These are phyloP conservation scores for Hibiscus trionum DNA, from an alignment of 345 rosid species.

Conservation along the genomic window DNA sequence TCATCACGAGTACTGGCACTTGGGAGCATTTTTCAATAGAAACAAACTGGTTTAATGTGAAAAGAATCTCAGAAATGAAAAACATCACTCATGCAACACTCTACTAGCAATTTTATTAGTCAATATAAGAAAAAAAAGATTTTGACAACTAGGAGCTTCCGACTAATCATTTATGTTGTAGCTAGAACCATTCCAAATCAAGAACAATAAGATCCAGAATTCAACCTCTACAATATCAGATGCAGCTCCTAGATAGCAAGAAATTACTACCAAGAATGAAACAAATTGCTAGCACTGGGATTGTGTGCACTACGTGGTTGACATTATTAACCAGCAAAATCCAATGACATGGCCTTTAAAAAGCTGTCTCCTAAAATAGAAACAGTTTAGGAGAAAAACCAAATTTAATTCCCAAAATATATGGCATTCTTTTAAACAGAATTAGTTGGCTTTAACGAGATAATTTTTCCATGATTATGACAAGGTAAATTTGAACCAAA, in stretches of 20 bases:
- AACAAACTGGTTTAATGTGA: neutral
- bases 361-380: neutral
- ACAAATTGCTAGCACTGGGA: neutral
- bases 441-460: neutral
- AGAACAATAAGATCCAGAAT: neutral
- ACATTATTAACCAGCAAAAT: neutral
- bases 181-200: neutral
- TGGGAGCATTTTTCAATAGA: neutral
- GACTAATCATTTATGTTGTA: neutral
- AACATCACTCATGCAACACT: neutral
- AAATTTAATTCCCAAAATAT: neutral
- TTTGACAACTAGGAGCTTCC: neutral
- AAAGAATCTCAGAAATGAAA: neutral
- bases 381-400: neutral
- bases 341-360: neutral
- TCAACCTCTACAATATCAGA: neutral
- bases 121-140: neutral
- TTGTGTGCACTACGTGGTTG: neutral
- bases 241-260: neutral
- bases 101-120: neutral
- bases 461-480: neutral
- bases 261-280: neutral
- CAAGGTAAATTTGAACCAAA: neutral
- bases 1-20: neutral
- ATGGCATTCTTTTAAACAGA: too few species aligned